Evolutionary conservation across 2,329 filamentous ascomycete genomes (phyloP).

Genomic region (Fusarium duplospermum): DNA sequence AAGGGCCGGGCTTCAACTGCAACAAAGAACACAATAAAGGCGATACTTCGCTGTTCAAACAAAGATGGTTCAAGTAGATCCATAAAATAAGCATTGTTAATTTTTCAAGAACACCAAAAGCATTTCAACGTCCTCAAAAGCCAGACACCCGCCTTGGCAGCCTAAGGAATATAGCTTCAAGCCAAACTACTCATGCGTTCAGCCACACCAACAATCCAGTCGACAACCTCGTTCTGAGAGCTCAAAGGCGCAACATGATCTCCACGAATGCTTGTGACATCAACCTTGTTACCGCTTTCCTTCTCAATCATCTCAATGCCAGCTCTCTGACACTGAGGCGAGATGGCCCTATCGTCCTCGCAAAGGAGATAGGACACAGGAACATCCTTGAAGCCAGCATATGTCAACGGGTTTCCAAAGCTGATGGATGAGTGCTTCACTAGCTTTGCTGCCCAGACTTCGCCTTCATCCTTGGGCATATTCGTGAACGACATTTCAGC

Average conservation of each 20-base stretch:
- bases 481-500: constrained; percentile 42
- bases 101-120: not conserved
- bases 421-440: constrained; percentile 48
- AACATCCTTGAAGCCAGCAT: constrained; percentile 55
- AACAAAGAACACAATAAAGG: no score
- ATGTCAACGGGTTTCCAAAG: constrained; percentile 50
- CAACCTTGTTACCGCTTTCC: constrained; percentile 51
- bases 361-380: constrained; percentile 54
- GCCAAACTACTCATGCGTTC: not conserved
- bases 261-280: constrained; percentile 50
- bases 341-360: constrained; percentile 45
- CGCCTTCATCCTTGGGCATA: constrained; percentile 41
- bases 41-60: not conserved
- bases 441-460: not conserved
- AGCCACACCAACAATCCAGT: constrained; percentile 10
- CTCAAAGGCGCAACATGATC: constrained; percentile 50
- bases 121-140: not conserved
- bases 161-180: not conserved
- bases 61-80: not conserved
- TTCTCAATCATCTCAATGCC: constrained; percentile 51
- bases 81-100: not conserved
- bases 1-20: no score
- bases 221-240: constrained; percentile 41
- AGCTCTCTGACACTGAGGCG: constrained; percentile 45
- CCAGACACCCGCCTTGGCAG: not conserved